Evolutionary conservation across 2,329 filamentous ascomycete genomes (phyloP).

Genomic region (Dactylellina haptotyla): DNA sequence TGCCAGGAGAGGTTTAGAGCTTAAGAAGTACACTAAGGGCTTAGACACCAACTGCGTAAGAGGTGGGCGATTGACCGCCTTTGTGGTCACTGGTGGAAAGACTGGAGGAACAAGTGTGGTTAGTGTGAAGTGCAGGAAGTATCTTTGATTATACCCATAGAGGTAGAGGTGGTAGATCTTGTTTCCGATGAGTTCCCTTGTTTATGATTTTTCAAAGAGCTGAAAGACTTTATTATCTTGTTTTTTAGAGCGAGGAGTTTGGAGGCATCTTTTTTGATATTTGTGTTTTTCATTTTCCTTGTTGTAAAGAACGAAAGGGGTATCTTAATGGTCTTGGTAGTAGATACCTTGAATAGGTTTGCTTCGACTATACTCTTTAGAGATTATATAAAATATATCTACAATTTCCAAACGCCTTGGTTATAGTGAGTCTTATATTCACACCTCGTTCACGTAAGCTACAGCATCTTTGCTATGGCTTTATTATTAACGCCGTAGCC

Average conservation of each 20-base stretch:
- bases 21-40: constrained; percentile 79
- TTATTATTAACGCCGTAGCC: too few relatives aligned
- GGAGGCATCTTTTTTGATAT: constrained; percentile 3
- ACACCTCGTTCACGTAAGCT: too few relatives aligned
- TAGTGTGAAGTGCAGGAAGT: constrained; percentile 55
- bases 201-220: neutral
- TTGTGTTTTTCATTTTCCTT: neutral
- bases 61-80: constrained; percentile 78
- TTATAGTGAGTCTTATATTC: too few relatives aligned
- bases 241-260: constrained; percentile 41
- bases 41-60: constrained; percentile 84
- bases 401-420: too few relatives aligned
- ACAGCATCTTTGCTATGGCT: too few relatives aligned
- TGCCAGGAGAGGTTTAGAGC: constrained; percentile 74
- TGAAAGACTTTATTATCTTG: neutral
- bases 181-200: neutral
- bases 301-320: neutral
- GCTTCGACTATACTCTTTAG: constrained; percentile 5
- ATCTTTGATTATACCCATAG: constrained; percentile 8
- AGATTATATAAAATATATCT: neutral
- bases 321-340: constrained; percentile 31
- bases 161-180: neutral
- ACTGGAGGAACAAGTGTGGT: constrained; percentile 56
- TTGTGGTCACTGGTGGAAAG: constrained; percentile 74
- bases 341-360: neutral